Base-by-base conservation (phyloP, 768 basidiomycete species). In the Trametes meyenii region DNA sequence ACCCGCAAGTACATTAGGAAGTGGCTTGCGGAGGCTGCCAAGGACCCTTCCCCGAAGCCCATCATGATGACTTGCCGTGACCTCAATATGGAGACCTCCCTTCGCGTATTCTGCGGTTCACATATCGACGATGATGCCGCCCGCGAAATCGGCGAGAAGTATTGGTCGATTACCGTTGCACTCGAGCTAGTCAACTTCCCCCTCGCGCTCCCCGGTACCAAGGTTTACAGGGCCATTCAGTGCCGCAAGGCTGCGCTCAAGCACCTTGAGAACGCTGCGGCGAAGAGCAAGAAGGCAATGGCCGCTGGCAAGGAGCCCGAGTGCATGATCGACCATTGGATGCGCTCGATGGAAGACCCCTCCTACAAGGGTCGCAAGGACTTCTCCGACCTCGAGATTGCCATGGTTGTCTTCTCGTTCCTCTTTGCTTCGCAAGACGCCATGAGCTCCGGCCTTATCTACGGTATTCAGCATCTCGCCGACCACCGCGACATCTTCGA, bases 171-270 rank as follows among this genome's bases (percentile, higher is more conserved):
- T 76, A 98, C 97, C 7, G 79, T 86, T 67, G 93, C 97, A 2
- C 88, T 99, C 43, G 94, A 99, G 73, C 89, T 99, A 56, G 97
- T 99, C 80, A 99, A 99, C 80, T 98, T 99, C 80, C 97, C 97
- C 16, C 77, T 98, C 62, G 88, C 96, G 16, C 69, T 97, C 39
- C 97, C 97, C 19, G 97, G 97, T 29, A 98, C 97, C 40, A 98
- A 98, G 73, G 86, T 98, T 56, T 98, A 90, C 77, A 90, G 87
- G 67, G 97, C 96, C 2, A 88, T 94, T 66, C 88, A 95, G 74
- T 90, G 94, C 1, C 87, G 96, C 72, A 97, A 96, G 72, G 78
- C 81, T 46, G 92, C 94, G 17, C 83, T 94, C 78, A 78, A 83
- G 65, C 90, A 88, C 85, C 80, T 98, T 46, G 83, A 85, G 69